These are phyloP conservation scores for Mortierella hygrophila DNA, from an alignment of 192 early-diverging fungal genomes.

Conservation along the genomic window DNA sequence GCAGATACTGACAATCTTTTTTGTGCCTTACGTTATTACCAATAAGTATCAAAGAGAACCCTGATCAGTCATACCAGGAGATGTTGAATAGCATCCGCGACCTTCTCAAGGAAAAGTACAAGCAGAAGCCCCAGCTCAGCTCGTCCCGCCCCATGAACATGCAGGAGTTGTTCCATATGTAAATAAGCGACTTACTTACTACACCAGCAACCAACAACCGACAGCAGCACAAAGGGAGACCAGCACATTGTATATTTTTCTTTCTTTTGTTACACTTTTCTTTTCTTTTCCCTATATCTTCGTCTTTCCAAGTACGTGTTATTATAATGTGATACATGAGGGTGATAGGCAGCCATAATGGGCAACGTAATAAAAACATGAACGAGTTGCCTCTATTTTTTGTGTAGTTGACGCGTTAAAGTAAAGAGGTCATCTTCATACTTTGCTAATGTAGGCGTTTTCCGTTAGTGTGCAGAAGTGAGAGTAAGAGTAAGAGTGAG, in stretches of 20 bases:
- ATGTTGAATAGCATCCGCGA: constrained; percentile 70
- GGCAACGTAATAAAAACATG: not conserved
- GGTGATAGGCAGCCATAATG: not conserved
- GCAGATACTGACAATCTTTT: not conserved
- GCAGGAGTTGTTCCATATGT: constrained; percentile 77
- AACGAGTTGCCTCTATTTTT: not conserved
- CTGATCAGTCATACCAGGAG: constrained; percentile 70
- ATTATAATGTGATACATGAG: not conserved
- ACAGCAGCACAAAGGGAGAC: not conserved
- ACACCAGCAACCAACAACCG: not conserved
- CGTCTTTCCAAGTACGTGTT: not conserved
- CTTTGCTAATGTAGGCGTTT: too few relatives aligned
- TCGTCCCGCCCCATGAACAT: constrained; percentile 76
- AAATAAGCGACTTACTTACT: constrained; percentile 7
- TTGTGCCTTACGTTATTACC: not conserved
- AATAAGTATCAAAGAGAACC: constrained; percentile 60
- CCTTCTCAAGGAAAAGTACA: constrained; percentile 67
- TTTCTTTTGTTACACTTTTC: not conserved
- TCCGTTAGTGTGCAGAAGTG: not conserved
- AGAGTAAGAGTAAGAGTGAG: not conserved
- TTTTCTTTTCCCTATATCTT: not conserved
- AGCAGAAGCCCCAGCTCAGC: constrained; percentile 81
- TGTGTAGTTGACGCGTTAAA: not conserved
- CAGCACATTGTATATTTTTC: constrained; percentile 4
- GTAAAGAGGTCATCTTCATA: not conserved